Evolutionary conservation across 768 basidiomycete species (phyloP), one percentile per base, ranked within the genome.

Genomic region (Clathrus columnatus): DNA sequence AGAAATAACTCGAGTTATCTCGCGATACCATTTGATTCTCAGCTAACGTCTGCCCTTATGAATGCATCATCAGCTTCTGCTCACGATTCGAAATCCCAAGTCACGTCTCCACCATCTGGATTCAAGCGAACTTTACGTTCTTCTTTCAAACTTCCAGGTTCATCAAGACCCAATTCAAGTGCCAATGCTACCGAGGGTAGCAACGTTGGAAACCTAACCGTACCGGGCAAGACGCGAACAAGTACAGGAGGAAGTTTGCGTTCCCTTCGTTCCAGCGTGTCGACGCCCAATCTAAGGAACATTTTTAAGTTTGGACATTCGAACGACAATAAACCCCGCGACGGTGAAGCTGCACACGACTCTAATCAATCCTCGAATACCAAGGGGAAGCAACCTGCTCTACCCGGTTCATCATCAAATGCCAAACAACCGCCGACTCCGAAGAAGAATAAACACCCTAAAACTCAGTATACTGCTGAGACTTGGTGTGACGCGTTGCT

Each of bases 401-500:
- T n/a, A 4, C 14, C 36, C 36, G 10, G n/a, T n/a, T n/a, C n/a
- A n/a, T n/a, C n/a, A n/a, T n/a, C n/a, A 36, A 3, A 11, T 36
- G 4, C 36, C n/a, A 11, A 14, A 14, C 36, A 36, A n/a, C 36
- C 36, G n/a, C 11, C 36, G 4, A 36, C 36, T 14, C 36, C 36
- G 36, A 36, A 36, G 36, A 26, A 26, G 20, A 2, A 18, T n/a
- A 53, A 43, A 42, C 16, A 17, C 18, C 21, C 24, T 17, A 53
- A 53, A 41, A 45, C 51, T 3, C 51, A 53, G 27, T 58, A 47
- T 1, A 79, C 82, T 2, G 79, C 85, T 0, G 85, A 89, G 68
- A 82, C 83, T 17, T 88, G 87, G 85, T 91, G 87, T 67, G 86
- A 90, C 59, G 87, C 86, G 0, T 62, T 90, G 7, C 67, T 90